A percentile compares a stretch with the other conserved stretches of the same genome.
Evolutionary conservation across 192 early-diverging fungal species (phyloP).

Genomic region (Podila clonocystis): DNA sequence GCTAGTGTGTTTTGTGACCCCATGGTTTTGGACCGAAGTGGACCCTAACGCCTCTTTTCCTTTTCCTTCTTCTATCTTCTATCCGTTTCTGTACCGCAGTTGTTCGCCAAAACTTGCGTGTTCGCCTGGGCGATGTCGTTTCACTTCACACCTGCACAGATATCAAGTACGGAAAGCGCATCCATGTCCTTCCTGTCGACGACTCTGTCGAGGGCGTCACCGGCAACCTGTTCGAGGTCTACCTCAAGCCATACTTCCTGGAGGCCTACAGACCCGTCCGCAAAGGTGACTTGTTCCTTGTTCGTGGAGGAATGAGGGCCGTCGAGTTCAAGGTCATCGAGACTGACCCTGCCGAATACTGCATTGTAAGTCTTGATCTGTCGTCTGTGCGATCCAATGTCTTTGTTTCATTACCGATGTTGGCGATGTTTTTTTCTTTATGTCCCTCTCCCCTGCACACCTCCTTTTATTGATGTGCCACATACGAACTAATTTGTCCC

Average conservation of each 20-base stretch:
- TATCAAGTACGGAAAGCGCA: conserved; percentile 97
- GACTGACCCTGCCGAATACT: conserved; percentile 93
- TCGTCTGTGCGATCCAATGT: not conserved
- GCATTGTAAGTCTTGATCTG: conserved; percentile 76
- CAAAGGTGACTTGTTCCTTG: conserved; percentile 94
- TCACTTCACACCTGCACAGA: conserved; percentile 94
- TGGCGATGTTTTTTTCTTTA: too few relatives aligned
- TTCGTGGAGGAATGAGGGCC: conserved; percentile 95
- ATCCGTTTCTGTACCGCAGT: conserved; percentile 57
- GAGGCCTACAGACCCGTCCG: conserved; percentile 97
- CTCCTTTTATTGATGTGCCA: not conserved
- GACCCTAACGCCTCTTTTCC: not conserved
- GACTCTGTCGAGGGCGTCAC: conserved; percentile 98
- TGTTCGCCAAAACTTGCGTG: conserved; percentile 93
- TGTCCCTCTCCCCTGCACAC: too few relatives aligned
- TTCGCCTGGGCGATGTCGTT: conserved; percentile 96
- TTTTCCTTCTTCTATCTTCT: conserved; percentile 1
- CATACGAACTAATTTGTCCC: not conserved
- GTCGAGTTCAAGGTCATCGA: conserved; percentile 99
- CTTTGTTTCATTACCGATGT: not conserved
- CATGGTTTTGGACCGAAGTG: not conserved
- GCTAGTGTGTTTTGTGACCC: not conserved
- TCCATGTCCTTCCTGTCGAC: conserved; percentile 97
- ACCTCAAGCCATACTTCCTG: conserved; percentile 98
- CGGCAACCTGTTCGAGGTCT: conserved; percentile 97